Evolutionary conservation across 2,329 filamentous ascomycete genomes (phyloP).

Genomic region (Neofusicoccum kwambonambiense): DNA sequence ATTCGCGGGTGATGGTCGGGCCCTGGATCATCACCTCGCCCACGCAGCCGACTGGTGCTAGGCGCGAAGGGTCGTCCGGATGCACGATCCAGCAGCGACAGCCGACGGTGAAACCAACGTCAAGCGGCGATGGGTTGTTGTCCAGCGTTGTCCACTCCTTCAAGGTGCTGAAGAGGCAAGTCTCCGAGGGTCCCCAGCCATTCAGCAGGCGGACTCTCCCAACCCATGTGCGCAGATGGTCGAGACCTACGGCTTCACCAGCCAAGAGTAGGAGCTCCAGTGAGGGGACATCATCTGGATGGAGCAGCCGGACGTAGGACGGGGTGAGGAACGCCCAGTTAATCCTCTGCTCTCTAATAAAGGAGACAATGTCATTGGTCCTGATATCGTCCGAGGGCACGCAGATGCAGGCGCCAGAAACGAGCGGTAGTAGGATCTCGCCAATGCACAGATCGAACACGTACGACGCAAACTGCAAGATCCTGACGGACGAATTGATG

Average conservation of each 20-base stretch:
- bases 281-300: slow-evolving; percentile 44
- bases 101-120: not conserved
- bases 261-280: slow-evolving; percentile 45
- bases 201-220: not conserved
- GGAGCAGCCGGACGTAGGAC: slow-evolving; percentile 53
- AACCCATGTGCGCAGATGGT: not conserved
- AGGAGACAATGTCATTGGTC: slow-evolving; percentile 50
- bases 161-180: not conserved
- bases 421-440: slow-evolving; percentile 56
- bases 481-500: slow-evolving; percentile 27
- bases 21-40: slow-evolving; percentile 37
- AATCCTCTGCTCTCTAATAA: slow-evolving; percentile 52
- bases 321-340: slow-evolving; percentile 59
- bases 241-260: slow-evolving; percentile 40
- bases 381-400: slow-evolving; percentile 54
- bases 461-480: slow-evolving; percentile 55
- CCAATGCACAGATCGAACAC: slow-evolving; percentile 55
- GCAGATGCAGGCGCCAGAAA: slow-evolving; percentile 59
- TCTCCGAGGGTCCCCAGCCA: not conserved
- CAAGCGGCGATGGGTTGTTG: not conserved
- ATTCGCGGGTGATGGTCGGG: slow-evolving; percentile 34
- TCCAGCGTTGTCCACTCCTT: not conserved
- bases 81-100: slow-evolving; percentile 31
- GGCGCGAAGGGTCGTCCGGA: slow-evolving; percentile 30
- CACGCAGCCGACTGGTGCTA: slow-evolving; percentile 34